Conservation (phyloP, 768 basidiomycete species). For the Rhodotorula taiwanensis region DNA sequence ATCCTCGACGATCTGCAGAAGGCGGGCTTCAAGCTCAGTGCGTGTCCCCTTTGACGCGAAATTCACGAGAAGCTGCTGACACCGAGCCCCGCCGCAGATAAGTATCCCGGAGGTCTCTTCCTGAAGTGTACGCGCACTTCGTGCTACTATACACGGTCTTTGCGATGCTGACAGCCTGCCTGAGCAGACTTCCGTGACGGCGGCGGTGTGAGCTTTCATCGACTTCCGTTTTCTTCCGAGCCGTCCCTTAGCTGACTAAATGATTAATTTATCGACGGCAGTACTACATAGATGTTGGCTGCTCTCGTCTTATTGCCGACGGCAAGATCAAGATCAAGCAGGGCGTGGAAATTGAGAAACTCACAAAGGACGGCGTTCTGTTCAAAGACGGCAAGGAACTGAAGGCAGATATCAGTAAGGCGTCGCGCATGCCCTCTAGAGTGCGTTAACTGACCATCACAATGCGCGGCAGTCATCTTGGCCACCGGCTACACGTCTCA, state of each 20-base stretch:
- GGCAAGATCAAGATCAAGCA: constrained; percentile 67
- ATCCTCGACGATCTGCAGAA: constrained; percentile 55
- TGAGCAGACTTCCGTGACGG: constrained; percentile 17
- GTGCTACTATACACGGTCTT: no score
- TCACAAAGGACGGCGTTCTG: constrained; percentile 49
- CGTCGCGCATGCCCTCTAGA: constrained; percentile 40
- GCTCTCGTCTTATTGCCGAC: constrained; percentile 55
- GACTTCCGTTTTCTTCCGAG: neutral
- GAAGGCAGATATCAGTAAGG: constrained; percentile 54
- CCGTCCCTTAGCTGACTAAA: no score
- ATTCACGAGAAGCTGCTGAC: neutral
- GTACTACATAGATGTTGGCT: constrained; percentile 42
- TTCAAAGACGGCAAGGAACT: constrained; percentile 48
- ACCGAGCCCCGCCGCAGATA: constrained; percentile 10
- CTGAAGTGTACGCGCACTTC: no score
- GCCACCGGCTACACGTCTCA: constrained; percentile 24
- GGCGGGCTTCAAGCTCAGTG: constrained; percentile 52
- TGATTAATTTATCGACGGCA: no score
- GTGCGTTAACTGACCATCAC: neutral
- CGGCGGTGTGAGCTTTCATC: constrained; percentile 11
- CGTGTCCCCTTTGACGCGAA: neutral
- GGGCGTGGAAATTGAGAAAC: constrained; percentile 52
- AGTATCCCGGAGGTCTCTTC: constrained; percentile 35
- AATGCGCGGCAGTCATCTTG: neutral
- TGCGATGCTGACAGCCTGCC: no score